phyloP scores from a whole-genome alignment of 2,329 filamentous ascomycete species.

The Pseudopithomyces maydicus region DNA sequence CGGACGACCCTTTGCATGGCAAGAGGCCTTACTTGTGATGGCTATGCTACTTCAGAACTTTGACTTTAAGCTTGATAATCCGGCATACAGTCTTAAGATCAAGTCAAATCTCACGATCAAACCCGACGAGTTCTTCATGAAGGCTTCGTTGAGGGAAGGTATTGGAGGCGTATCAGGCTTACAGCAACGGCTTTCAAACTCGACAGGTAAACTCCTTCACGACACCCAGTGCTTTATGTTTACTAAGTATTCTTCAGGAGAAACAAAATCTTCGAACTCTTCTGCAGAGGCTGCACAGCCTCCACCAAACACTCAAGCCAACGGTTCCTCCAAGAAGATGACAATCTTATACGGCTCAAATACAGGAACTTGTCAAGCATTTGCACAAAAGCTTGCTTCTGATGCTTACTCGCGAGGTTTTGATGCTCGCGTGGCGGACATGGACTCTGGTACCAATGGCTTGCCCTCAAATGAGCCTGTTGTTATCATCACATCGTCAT shows the following conservation, averaged over 20 bases:
- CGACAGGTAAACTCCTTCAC: background rate
- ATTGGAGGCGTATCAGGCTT: background rate
- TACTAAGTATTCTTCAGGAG: background rate
- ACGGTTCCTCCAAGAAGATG: background rate
- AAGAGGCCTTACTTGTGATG: constrained; percentile 24
- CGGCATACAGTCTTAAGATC: constrained; percentile 42
- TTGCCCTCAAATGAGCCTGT: constrained; percentile 32
- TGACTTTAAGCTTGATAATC: constrained; percentile 41
- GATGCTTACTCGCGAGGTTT: constrained; percentile 29
- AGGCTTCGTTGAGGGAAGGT: background rate
- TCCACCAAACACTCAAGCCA: background rate
- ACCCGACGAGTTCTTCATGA: constrained; percentile 12
- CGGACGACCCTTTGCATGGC: constrained; percentile 27
- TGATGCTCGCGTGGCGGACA: constrained; percentile 20
- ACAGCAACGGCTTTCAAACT: background rate
- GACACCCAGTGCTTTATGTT: background rate
- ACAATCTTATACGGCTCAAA: constrained; percentile 35
- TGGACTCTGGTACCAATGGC: constrained; percentile 28
- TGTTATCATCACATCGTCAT: constrained; percentile 40
- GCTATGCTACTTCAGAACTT: constrained; percentile 47
- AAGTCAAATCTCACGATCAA: constrained; percentile 48
- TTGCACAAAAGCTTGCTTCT: constrained; percentile 33
- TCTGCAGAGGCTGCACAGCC: background rate
- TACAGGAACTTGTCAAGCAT: constrained; percentile 39
- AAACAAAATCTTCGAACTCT: background rate